Evolutionary conservation across 2,329 filamentous ascomycete genomes (phyloP), one percentile per base, ranked within the genome.

Genomic region (Lecanicillium sp.): DNA sequence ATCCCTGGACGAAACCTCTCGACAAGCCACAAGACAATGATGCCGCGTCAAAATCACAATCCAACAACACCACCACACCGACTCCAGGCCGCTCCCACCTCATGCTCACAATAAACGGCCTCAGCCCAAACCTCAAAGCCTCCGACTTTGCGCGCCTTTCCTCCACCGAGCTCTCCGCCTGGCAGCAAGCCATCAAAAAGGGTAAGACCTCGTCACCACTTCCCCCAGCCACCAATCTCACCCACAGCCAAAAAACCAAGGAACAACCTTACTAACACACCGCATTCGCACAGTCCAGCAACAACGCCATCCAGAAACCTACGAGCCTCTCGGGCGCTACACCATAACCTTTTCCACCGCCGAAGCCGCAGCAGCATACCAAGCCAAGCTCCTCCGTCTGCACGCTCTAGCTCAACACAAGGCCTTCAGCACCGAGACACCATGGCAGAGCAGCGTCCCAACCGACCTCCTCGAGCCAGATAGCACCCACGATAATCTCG

Each of bases 141-240:
- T 73, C 71, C 47, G 85, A 90, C 60, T 89, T 90, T 58, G 70
- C 76, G 45, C 78, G 83, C 40, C 59, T 88, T 14, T 70, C 77
- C 5, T 71, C 72, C 2, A 73, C 70, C 49, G 75, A 84, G 48
- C 71, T 89, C 25, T 76, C 82, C 44, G 71, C 71, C 29, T 88
- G 84, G 83, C 67, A 73, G 9, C 69, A 67, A 40, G 75, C 76
- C 19, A 77, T 86, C 41, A 60, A 67, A 29, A 74, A 77, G 58
- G 65, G 73, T 73, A 56, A n/a, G n/a, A n/a, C n/a, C n/a, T n/a
- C 6, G 3, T 11, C 13, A 3, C 16, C 16, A 3, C 22, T 19
- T 17, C 14, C 9, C 16, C n/a, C n/a, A n/a, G n/a, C n/a, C n/a
- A 19, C 17, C 15, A 9, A 17, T 33, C 14, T 49, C 27, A 43